These are phyloP conservation scores for Neonectria ditissima DNA, from an alignment of 2,329 filamentous ascomycete genomes.

Conservation along the genomic window DNA sequence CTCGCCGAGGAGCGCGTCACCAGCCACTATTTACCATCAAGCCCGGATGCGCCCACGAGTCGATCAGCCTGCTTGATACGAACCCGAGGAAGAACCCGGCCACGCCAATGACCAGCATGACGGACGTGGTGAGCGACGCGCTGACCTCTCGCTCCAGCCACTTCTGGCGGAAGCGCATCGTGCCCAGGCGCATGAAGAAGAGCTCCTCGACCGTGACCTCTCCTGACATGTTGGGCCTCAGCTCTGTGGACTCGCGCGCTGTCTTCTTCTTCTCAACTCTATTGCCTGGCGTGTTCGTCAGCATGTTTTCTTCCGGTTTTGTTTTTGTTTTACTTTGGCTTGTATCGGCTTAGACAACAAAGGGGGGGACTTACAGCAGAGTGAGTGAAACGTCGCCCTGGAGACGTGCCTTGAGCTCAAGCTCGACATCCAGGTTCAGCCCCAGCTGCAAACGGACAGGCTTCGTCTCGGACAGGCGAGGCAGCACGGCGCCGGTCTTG, in stretches of 20 bases:
- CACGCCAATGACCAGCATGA: conserved; percentile 37
- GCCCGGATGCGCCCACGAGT: conserved; percentile 17
- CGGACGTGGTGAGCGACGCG: conserved; percentile 33
- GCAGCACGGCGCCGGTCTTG: conserved; percentile 33
- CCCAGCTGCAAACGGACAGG: conserved; percentile 33
- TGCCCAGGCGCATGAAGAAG: conserved; percentile 36
- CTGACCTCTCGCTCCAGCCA: conserved; percentile 36
- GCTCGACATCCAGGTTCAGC: conserved; percentile 35
- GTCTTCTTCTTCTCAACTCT: conserved; percentile 36
- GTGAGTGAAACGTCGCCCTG: conserved; percentile 37
- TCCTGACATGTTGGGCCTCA: conserved; percentile 21
- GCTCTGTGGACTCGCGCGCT: conserved; percentile 27
- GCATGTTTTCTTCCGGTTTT: neutral
- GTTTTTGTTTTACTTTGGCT: neutral
- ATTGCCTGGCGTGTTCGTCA: conserved; percentile 29
- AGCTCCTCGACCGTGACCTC: conserved; percentile 35
- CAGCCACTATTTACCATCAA: neutral
- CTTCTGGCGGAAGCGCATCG: conserved; percentile 22
- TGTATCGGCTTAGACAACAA: neutral
- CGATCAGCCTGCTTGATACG: conserved; percentile 32
- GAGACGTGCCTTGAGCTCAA: conserved; percentile 36
- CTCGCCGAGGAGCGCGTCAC: neutral
- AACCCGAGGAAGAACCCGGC: conserved; percentile 30
- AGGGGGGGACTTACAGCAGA: conserved; percentile 29
- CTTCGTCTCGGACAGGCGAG: conserved; percentile 36